A percentile compares a stretch with the other conserved stretches of the same genome.
phyloP scores from a whole-genome alignment of 2,329 filamentous ascomycete genomes.

The Epichloe gansuensis region DNA sequence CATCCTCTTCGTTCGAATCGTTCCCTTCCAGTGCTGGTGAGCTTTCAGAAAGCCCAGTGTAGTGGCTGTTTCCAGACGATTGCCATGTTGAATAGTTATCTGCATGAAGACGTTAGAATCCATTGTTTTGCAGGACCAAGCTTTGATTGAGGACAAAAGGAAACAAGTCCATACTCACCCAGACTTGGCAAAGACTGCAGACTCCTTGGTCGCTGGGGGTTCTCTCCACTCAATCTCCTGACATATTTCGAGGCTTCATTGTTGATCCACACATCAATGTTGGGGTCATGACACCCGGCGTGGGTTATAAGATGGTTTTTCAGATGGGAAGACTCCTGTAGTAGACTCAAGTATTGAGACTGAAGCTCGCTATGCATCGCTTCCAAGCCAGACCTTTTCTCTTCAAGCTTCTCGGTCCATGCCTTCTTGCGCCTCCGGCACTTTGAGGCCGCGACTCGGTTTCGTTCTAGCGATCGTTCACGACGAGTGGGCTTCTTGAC shows the following conservation, averaged over 20 bases:
- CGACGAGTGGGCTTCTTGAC: constrained; percentile 20
- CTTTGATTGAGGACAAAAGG: neutral
- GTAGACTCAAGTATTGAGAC: constrained; percentile 28
- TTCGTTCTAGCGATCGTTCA: constrained; percentile 52
- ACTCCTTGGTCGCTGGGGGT: neutral
- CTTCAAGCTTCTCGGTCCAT: constrained; percentile 37
- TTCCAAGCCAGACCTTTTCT: constrained; percentile 31
- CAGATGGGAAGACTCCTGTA: constrained; percentile 32
- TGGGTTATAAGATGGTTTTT: constrained; percentile 40
- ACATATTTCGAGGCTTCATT: constrained; percentile 39
- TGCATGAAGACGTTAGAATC: neutral
- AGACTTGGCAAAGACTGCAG: constrained; percentile 1
- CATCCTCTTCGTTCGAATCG: constrained; percentile 2
- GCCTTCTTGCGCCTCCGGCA: constrained; percentile 56
- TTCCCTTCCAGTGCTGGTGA: neutral
- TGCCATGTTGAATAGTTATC: neutral
- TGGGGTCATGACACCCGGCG: constrained; percentile 36
- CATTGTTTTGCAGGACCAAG: neutral
- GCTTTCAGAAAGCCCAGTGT: neutral
- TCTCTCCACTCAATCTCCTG: constrained; percentile 5
- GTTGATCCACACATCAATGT: constrained; percentile 41
- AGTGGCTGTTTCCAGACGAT: neutral
- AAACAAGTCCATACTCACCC: neutral
- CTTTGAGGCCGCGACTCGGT: constrained; percentile 60
- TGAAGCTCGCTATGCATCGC: constrained; percentile 29